These are phyloP conservation scores for Hortiboletus campestris DNA, from an alignment of 768 basidiomycete species.

Conservation along the genomic window DNA sequence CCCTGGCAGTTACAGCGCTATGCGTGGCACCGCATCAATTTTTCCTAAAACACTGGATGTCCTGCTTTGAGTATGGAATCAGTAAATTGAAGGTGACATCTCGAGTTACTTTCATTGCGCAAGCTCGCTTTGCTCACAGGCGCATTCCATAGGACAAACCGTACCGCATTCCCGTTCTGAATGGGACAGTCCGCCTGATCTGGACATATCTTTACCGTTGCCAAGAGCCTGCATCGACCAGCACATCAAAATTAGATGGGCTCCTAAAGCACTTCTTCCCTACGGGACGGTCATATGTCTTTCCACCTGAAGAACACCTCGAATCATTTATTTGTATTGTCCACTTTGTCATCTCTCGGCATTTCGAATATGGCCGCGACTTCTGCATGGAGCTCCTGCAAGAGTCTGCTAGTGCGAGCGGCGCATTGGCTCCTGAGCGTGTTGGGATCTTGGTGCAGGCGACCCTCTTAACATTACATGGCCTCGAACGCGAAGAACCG, in stretches of 20 bases:
- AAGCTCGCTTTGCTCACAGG: not conserved
- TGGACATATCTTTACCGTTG: constrained; percentile 98
- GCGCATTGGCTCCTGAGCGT: constrained; percentile 65
- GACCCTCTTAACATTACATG: constrained; percentile 65
- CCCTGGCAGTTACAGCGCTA: constrained; percentile 75
- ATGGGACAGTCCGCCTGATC: constrained; percentile 76
- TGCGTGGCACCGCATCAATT: constrained; percentile 86
- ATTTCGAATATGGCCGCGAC: constrained; percentile 84
- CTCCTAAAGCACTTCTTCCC: constrained; percentile 81
- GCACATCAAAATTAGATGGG: constrained; percentile 74
- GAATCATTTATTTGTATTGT: constrained; percentile 76
- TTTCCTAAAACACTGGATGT: constrained; percentile 79
- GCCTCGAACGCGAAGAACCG: constrained; percentile 67
- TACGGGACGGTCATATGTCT: constrained; percentile 54
- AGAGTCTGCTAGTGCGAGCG: constrained; percentile 50
- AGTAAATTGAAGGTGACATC: constrained; percentile 73
- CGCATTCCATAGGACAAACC: constrained; percentile 64
- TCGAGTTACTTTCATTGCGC: not conserved
- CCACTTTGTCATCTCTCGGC: constrained; percentile 80
- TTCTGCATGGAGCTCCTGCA: constrained; percentile 79
- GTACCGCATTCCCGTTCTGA: constrained; percentile 67
- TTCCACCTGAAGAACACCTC: constrained; percentile 70
- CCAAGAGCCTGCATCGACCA: constrained; percentile 77
- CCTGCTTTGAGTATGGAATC: constrained; percentile 68
- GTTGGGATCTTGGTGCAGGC: constrained; percentile 76